A percentile compares a stretch with the other conserved stretches of the same genome.
phyloP scores from a whole-genome alignment of 352 stramenopile species.

The Detonula confervacea region DNA sequence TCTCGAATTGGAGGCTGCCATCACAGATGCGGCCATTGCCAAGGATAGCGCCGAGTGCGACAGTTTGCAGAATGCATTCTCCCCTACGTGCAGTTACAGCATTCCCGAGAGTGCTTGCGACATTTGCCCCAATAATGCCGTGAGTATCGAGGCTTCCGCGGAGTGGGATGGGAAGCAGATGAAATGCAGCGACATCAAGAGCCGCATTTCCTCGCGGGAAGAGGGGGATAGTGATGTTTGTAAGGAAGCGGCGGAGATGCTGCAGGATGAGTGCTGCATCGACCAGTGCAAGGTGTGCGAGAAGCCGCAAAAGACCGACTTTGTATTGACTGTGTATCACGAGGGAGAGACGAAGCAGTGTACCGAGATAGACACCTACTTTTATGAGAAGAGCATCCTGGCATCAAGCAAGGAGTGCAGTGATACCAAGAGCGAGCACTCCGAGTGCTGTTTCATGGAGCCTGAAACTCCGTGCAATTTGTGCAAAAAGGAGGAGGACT shows the following conservation, averaged over 20 bases:
- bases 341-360: slow-evolving; percentile 59
- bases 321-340: slow-evolving; percentile 55
- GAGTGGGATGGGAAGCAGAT: slow-evolving; percentile 55
- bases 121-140: slow-evolving; percentile 57
- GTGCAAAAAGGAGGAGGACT: slow-evolving; percentile 49
- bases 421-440: slow-evolving; percentile 17
- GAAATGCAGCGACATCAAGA: slow-evolving; percentile 60
- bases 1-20: slow-evolving; percentile 60
- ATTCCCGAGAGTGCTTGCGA: slow-evolving; percentile 59
- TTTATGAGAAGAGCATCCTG: slow-evolving; percentile 58
- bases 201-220: slow-evolving; percentile 46
- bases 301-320: slow-evolving; percentile 49
- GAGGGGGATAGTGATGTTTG: slow-evolving; percentile 49
- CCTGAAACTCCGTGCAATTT: slow-evolving; percentile 55
- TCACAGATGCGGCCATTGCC: slow-evolving; percentile 56
- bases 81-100: slow-evolving; percentile 56
- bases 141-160: slow-evolving; percentile 36
- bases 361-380: slow-evolving; percentile 52
- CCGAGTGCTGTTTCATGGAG: slow-evolving; percentile 49
- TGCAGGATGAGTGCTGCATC: slow-evolving; percentile 52
- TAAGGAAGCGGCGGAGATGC: slow-evolving; percentile 35
- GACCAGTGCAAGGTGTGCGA: slow-evolving; percentile 63
- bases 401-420: slow-evolving; percentile 55
- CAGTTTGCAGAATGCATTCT: slow-evolving; percentile 56
- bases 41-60: slow-evolving; percentile 53